Conservation (phyloP, 169 alveolate species). For the Plasmodium chabaudi region DNA sequence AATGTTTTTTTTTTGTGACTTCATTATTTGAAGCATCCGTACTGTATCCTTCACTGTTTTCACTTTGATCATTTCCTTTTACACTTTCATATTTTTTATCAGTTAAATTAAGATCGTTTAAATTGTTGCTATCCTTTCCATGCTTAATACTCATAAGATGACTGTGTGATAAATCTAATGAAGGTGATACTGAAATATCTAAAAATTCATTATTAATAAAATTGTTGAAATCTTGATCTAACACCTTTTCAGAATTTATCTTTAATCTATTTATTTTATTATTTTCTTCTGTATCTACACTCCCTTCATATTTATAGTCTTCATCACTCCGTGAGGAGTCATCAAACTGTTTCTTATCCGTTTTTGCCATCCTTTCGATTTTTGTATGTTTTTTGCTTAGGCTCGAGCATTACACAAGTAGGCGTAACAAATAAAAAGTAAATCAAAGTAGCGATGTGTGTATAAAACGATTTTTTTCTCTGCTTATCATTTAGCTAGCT, state of each 20-base stretch:
- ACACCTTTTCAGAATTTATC: slow-evolving; percentile 15
- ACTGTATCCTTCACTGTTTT: too few relatives aligned
- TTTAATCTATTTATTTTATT: neutral
- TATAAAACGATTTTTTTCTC: too few relatives aligned
- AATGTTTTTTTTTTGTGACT: too few relatives aligned
- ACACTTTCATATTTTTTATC: neutral
- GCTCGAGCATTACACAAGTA: too few relatives aligned
- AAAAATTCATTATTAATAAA: slow-evolving; percentile 30
- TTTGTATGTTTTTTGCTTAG: too few relatives aligned
- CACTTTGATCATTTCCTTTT: neutral
- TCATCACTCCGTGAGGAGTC: slow-evolving; percentile 1
- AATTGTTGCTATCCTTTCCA: neutral
- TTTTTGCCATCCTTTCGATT: neutral
- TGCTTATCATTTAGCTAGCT: too few relatives aligned
- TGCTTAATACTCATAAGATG: slow-evolving; percentile 2
- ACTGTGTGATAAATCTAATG: slow-evolving; percentile 16
- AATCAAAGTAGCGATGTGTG: too few relatives aligned
- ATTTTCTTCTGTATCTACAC: slow-evolving; percentile 3
- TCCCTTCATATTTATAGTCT: slow-evolving; percentile 8
- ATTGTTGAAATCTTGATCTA: slow-evolving; percentile 38
- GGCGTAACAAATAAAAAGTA: too few relatives aligned
- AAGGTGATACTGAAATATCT: slow-evolving; percentile 27
- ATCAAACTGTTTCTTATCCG: neutral
- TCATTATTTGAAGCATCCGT: too few relatives aligned
- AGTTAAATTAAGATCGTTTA: neutral